These are phyloP conservation scores for Scenedesmus sp. DNA, from an alignment of 163 green algal genomes.

Conservation along the genomic window DNA sequence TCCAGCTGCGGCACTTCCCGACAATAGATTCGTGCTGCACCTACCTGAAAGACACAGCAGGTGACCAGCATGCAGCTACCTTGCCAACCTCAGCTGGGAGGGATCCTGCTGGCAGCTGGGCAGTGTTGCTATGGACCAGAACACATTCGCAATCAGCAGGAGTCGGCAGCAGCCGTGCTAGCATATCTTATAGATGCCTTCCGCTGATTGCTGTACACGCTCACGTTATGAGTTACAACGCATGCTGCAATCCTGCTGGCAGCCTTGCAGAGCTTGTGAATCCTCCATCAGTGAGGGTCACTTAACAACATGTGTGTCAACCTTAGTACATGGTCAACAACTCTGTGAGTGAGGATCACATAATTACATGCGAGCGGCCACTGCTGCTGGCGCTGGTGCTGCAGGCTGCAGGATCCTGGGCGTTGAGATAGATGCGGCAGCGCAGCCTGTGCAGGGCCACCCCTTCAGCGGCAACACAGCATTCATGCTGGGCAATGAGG, in stretches of 20 bases:
- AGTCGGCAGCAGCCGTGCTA: neutral
- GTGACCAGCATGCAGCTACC: conserved; percentile 23
- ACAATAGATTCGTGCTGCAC: conserved; percentile 77
- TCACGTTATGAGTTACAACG: too few relatives aligned
- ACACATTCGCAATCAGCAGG: neutral
- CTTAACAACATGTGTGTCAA: too few relatives aligned
- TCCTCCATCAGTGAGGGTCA: too few relatives aligned
- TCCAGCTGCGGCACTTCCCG: conserved; percentile 79
- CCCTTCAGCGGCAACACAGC: conserved; percentile 84
- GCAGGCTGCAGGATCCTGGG: conserved; percentile 85
- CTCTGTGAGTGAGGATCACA: neutral
- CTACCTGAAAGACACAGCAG: conserved; percentile 63
- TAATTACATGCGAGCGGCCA: neutral
- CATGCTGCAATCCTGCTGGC: too few relatives aligned
- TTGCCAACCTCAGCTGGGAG: neutral
- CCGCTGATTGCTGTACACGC: neutral
- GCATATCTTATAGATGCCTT: neutral
- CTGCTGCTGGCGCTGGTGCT: conserved; percentile 2
- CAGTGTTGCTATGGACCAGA: neutral
- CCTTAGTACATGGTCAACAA: neutral
- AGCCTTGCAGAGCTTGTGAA: too few relatives aligned
- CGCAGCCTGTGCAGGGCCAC: conserved; percentile 77
- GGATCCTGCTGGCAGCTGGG: neutral
- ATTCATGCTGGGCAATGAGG: conserved; percentile 95
- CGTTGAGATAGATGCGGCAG: conserved; percentile 86